A percentile compares a stretch with the other conserved stretches of the same genome.
phyloP scores from a whole-genome alignment of 1,284 basidiomycete species.

The Paramarasmius palmivorus region DNA sequence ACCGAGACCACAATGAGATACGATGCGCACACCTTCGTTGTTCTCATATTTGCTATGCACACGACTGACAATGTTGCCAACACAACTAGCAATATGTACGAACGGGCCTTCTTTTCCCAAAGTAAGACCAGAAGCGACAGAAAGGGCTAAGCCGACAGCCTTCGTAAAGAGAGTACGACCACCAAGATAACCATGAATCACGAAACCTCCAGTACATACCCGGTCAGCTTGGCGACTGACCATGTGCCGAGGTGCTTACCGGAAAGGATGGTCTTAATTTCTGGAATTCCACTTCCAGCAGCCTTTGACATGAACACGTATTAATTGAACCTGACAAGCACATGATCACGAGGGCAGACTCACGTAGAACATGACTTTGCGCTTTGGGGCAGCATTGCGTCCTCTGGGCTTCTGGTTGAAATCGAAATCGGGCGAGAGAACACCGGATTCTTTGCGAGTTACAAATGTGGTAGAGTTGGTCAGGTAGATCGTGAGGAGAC shows the following conservation, averaged over 20 bases:
- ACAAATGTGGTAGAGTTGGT: conserved; percentile 86
- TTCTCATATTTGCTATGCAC: conserved; percentile 88
- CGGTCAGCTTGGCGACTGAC: not conserved
- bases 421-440: conserved; percentile 55
- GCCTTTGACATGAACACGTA: conserved; percentile 50
- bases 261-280: conserved; percentile 95
- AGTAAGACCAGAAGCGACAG: conserved; percentile 88
- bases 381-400: conserved; percentile 36
- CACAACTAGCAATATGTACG: conserved; percentile 93
- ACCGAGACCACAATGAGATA: conserved; percentile 5
- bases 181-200: conserved; percentile 97
- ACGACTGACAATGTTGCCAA: conserved; percentile 93
- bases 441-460: conserved; percentile 85
- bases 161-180: conserved; percentile 91
- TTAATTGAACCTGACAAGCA: not conserved
- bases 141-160: conserved; percentile 84
- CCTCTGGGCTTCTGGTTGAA: conserved; percentile 24
- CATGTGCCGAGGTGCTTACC: conserved; percentile 27
- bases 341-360: conserved; percentile 26
- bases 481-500: conserved; percentile 81
- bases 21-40: conserved; percentile 74
- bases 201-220: conserved; percentile 72
- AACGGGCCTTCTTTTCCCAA: conserved; percentile 96
- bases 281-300: conserved; percentile 94
- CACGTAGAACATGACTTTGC: conserved; percentile 84